Evolutionary conservation across 2,329 filamentous ascomycete genomes (phyloP).

Genomic region (Thielaviopsis euricoi): DNA sequence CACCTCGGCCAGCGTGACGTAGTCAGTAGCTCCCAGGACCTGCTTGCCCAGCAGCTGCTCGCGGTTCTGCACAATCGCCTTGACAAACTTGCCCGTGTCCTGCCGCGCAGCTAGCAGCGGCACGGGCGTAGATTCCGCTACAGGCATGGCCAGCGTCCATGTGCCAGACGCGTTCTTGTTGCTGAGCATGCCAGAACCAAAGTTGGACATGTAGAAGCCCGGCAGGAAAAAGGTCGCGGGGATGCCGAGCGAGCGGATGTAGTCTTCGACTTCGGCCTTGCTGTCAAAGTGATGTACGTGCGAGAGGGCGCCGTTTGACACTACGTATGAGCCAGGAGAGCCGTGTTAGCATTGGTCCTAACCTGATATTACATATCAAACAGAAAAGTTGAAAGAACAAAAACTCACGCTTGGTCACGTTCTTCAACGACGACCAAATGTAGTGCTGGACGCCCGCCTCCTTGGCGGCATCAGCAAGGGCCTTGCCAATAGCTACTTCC

Average conservation of each 20-base stretch:
- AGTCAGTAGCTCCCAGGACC: constrained; percentile 22
- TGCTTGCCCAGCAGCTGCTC: constrained; percentile 18
- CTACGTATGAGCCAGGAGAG: neutral
- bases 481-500: constrained; percentile 27
- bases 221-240: constrained; percentile 34
- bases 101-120: constrained; percentile 22
- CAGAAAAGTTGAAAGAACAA: neutral
- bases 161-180: constrained; percentile 18
- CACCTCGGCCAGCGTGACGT: constrained; percentile 20
- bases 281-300: constrained; percentile 35
- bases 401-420: constrained; percentile 20
- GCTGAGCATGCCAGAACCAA: constrained; percentile 16
- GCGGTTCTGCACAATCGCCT: constrained; percentile 16
- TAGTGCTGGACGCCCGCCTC: constrained; percentile 27
- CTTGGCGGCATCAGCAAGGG: constrained; percentile 29
- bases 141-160: constrained; percentile 18
- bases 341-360: neutral
- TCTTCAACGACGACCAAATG: constrained; percentile 29
- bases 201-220: constrained; percentile 39
- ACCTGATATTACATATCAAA: too few relatives aligned
- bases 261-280: constrained; percentile 39
- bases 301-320: constrained; percentile 21
- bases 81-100: constrained; percentile 27
- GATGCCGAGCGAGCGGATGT: constrained; percentile 33
- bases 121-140: constrained; percentile 18